Conservation (phyloP, 139 green algal genomes). For the Ettlia oleoabundans region DNA sequence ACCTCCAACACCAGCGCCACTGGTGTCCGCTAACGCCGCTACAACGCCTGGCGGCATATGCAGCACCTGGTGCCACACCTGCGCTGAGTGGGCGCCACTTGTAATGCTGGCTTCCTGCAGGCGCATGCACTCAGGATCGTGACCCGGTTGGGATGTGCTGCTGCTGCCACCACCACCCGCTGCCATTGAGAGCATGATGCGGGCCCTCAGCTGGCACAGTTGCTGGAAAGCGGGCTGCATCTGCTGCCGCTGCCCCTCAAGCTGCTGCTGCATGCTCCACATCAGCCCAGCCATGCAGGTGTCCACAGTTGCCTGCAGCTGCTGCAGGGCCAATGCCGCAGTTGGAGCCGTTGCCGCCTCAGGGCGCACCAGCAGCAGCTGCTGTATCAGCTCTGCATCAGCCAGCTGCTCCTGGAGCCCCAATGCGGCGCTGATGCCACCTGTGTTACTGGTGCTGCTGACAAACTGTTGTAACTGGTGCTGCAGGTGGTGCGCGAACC, state of each 20-base stretch:
- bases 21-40: background rate
- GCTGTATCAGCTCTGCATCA: background rate
- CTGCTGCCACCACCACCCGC: background rate
- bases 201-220: conserved; percentile 27
- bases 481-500: background rate
- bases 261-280: conserved; percentile 12
- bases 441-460: too few species aligned
- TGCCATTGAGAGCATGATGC: conserved; percentile 8
- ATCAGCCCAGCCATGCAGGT: background rate
- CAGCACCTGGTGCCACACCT: background rate
- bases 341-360: background rate
- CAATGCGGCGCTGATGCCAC: too few species aligned
- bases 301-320: background rate
- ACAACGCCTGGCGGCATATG: conserved; percentile 8
- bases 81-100: background rate
- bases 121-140: too few species aligned
- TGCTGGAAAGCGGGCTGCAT: conserved; percentile 22
- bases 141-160: too few species aligned
- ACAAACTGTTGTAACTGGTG: background rate
- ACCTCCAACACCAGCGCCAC: background rate
- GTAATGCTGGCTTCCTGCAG: too few species aligned
- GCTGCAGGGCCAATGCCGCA: background rate
- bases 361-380: conserved; percentile 20
- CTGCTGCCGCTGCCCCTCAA: background rate
- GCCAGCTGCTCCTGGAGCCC: background rate